Base-by-base conservation (phyloP, 169 alveolate species). In the Haemoproteus tartakovskyi region DNA sequence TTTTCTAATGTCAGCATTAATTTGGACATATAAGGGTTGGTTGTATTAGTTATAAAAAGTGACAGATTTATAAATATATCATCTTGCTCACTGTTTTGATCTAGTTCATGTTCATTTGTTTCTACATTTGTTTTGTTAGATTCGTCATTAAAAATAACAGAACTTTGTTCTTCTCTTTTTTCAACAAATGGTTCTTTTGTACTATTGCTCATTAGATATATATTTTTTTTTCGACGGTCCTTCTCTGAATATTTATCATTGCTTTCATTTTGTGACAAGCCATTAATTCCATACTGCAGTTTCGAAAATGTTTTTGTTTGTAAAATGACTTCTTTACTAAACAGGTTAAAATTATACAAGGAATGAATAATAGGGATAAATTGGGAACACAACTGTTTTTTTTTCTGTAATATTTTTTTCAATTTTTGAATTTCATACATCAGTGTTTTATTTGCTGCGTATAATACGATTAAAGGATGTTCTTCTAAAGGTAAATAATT, bases 1-100 rank as follows among this genome's bases (percentile, higher is more conserved):
- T 74, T 74, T 26, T 74, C 84, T 18, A 74, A 33, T 38, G 41
- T 74, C 18, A 74, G 59, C 84, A 74, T 74, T 27, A 74, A 48
- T 50, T 74, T 74, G 24, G 59, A 60, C 84, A 74, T 74, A 60
- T 62, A 74, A 0, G 74, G 84, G 29, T 74, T 51, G 24, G 43
- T 74, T 6, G 84, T 33, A 24, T 74, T 74, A 0, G 84, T 57
- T 11, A 74, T 74, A 3, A 54, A 57, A 8, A 74, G 12, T 8
- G 84, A 74, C 11, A 74, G 38, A 29, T 29, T 74, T 11, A 74
- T 57, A 40, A 74, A 74, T 47, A 57, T 57, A 26, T 74, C 57
- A 12, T 57, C 37, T 5, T 21, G 0, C 8, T 74, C 61, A 0
- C 2, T 16, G 27, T 43, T 29, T 4, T 54, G 24, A 11, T 22